These are phyloP conservation scores for Mycena filopes DNA, from an alignment of 768 basidiomycete species.

Conservation along the genomic window DNA sequence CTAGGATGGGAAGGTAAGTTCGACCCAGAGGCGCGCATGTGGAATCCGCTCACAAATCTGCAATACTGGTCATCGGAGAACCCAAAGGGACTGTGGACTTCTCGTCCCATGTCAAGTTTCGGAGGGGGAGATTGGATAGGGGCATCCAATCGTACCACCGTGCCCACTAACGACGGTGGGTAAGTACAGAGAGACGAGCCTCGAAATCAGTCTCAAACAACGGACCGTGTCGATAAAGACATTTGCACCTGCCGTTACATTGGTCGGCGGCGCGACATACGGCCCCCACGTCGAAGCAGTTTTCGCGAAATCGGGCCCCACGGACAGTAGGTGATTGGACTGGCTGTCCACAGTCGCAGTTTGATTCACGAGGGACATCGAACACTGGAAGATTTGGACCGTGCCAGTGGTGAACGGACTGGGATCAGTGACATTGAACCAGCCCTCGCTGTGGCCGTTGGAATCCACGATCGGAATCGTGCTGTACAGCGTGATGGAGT, in stretches of 20 bases:
- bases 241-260: background rate
- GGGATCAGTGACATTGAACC: background rate
- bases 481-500: background rate
- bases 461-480: background rate
- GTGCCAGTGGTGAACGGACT: background rate
- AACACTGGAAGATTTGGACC: conserved; percentile 3
- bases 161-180: background rate
- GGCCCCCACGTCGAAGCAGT: conserved; percentile 2
- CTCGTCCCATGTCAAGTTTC: background rate
- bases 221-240: background rate
- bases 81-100: no score
- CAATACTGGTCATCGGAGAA: background rate
- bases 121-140: background rate
- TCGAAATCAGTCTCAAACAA: background rate
- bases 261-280: background rate
- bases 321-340: background rate
- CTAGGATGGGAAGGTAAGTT: background rate
- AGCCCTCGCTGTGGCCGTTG: background rate
- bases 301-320: background rate
- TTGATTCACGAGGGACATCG: background rate
- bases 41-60: background rate
- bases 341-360: background rate
- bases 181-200: background rate
- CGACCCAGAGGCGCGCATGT: background rate
- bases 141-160: background rate